These are phyloP conservation scores for Quillaja saponaria DNA, from an alignment of 306 rosid species.

Conservation along the genomic window DNA sequence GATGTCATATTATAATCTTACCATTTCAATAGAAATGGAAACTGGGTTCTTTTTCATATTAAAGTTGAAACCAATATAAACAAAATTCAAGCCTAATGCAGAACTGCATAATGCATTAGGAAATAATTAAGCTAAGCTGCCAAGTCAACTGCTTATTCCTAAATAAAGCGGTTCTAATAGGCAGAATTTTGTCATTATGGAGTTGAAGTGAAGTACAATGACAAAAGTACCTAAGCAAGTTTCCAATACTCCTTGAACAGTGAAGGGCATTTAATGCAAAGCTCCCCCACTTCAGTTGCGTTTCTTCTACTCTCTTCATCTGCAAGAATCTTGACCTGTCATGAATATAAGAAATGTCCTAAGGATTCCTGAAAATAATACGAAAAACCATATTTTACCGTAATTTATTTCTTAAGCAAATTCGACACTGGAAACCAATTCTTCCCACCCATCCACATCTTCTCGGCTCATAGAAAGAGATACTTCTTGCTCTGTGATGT, in stretches of 20 bases:
- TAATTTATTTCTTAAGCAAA: constrained; percentile 16
- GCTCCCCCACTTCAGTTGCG: constrained; percentile 58
- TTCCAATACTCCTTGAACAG: constrained; percentile 87
- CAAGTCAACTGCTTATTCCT: too few relatives aligned
- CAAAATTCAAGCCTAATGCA: too few relatives aligned
- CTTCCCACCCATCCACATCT: not conserved
- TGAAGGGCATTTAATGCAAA: constrained; percentile 77
- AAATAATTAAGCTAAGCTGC: too few relatives aligned
- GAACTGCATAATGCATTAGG: too few relatives aligned
- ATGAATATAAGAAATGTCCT: constrained; percentile 19
- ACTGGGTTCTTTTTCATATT: too few relatives aligned
- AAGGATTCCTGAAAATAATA: not conserved
- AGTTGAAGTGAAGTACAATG: too few relatives aligned
- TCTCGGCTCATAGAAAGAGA: constrained; percentile 11
- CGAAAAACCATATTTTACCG: not conserved
- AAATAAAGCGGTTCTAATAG: too few relatives aligned
- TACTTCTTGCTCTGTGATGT: not conserved
- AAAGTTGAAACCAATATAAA: too few relatives aligned
- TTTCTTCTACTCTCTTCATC: constrained; percentile 48
- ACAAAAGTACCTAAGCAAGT: constrained; percentile 67
- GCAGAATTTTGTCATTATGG: too few relatives aligned
- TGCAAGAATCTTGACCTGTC: constrained; percentile 62
- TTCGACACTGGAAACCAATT: constrained; percentile 5
- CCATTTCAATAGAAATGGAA: too few relatives aligned
- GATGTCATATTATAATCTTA: too few relatives aligned